These are phyloP conservation scores for Coemansia sp. DNA, from an alignment of 192 early-diverging fungal species.

Conservation along the genomic window DNA sequence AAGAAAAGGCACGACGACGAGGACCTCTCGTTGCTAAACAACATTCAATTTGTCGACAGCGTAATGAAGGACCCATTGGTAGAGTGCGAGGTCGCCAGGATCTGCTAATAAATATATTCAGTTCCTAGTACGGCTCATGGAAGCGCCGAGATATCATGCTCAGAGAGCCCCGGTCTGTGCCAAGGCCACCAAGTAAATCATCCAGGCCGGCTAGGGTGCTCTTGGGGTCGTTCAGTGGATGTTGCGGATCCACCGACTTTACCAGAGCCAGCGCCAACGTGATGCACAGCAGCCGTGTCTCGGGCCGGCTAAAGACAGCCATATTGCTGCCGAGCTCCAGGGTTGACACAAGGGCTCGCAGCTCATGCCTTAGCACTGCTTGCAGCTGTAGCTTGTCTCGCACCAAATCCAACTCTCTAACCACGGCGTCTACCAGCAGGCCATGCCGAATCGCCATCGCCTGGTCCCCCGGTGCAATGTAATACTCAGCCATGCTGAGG, in stretches of 20 bases:
- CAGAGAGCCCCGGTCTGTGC: conserved; percentile 25
- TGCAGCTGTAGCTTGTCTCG: conserved; percentile 14
- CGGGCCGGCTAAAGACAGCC: conserved; percentile 30
- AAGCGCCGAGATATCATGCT: conserved; percentile 32
- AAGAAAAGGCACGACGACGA: conserved; percentile 47
- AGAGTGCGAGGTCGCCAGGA: conserved; percentile 33
- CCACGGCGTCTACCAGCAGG: conserved; percentile 16
- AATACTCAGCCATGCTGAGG: conserved; percentile 16
- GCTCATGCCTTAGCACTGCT: conserved; percentile 13
- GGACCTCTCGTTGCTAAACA: conserved; percentile 49
- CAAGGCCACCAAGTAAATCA: conserved; percentile 11
- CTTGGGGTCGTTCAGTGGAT: background rate
- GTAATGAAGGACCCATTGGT: conserved; percentile 28
- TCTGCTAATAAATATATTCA: conserved; percentile 6
- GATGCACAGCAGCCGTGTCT: conserved; percentile 31
- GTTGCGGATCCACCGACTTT: conserved; percentile 9
- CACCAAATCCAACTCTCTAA: conserved; percentile 20
- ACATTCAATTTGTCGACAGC: conserved; percentile 47
- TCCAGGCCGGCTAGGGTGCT: conserved; percentile 14
- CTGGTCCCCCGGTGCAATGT: conserved; percentile 30
- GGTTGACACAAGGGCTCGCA: conserved; percentile 36
- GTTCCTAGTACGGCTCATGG: conserved; percentile 32
- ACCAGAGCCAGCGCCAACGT: conserved; percentile 32
- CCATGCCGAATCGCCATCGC: conserved; percentile 38
- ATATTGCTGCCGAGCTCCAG: conserved; percentile 46